phyloP scores from a whole-genome alignment of 2,329 filamentous ascomycete genomes.

The Ophiostoma fasciatum region DNA sequence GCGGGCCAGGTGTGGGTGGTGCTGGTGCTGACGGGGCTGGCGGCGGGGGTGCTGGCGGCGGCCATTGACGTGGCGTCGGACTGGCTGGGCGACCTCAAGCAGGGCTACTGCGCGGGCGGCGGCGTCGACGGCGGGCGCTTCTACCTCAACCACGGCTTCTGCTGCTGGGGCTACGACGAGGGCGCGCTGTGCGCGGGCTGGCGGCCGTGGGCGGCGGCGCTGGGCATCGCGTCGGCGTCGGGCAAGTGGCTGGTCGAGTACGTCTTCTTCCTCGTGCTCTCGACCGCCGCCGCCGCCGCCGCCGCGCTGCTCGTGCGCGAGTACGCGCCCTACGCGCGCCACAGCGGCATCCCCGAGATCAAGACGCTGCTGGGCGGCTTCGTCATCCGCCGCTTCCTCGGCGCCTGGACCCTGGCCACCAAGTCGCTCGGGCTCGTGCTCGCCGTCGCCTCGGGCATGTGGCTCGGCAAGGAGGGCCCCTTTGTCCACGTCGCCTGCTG shows the following conservation, averaged over 20 bases:
- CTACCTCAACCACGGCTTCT: slow-evolving; percentile 83
- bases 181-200: slow-evolving; percentile 72
- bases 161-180: slow-evolving; percentile 83
- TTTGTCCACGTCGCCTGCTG: slow-evolving; percentile 94
- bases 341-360: slow-evolving; percentile 94
- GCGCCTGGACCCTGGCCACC: slow-evolving; percentile 73
- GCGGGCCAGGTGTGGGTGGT: slow-evolving; percentile 86
- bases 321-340: slow-evolving; percentile 78
- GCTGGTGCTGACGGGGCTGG: slow-evolving; percentile 68
- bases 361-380: slow-evolving; percentile 93
- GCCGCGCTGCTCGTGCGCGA: slow-evolving; percentile 69
- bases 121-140: slow-evolving; percentile 68
- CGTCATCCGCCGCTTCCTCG: slow-evolving; percentile 76
- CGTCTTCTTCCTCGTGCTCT: slow-evolving; percentile 71
- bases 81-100: slow-evolving; percentile 88
- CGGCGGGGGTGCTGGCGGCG: slow-evolving; percentile 73
- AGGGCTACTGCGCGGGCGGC: slow-evolving; percentile 67
- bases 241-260: slow-evolving; percentile 78
- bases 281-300: slow-evolving; percentile 62
- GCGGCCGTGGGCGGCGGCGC: slow-evolving; percentile 66
- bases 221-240: slow-evolving; percentile 46
- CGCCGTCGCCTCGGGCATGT: slow-evolving; percentile 85
- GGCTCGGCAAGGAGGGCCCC: slow-evolving; percentile 92
- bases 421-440: slow-evolving; percentile 85
- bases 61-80: slow-evolving; percentile 81